A percentile compares a stretch with the other conserved stretches of the same genome.
Evolutionary conservation across 2,329 filamentous ascomycete species (phyloP).

Genomic region (Pezicula neosporulosa): DNA sequence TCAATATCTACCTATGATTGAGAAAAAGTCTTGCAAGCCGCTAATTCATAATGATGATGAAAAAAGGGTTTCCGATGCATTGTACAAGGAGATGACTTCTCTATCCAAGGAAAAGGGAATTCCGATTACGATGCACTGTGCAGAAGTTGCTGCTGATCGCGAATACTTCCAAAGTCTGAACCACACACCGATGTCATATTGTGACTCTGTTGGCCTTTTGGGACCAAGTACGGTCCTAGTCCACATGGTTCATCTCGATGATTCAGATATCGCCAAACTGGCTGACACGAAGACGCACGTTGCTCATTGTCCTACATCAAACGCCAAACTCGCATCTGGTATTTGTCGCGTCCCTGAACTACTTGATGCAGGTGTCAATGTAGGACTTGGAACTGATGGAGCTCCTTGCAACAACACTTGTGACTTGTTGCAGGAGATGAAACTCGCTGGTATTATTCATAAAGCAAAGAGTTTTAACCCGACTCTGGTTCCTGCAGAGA

Average conservation of each 20-base stretch:
- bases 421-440: slow-evolving; percentile 50
- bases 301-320: slow-evolving; percentile 48
- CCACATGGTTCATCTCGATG: slow-evolving; percentile 48
- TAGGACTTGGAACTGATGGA: slow-evolving; percentile 48
- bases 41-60: not conserved
- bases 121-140: slow-evolving; percentile 42
- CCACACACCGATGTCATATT: slow-evolving; percentile 30
- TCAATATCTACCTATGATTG: not conserved
- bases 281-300: slow-evolving; percentile 37
- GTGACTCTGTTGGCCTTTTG: slow-evolving; percentile 39
- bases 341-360: slow-evolving; percentile 44
- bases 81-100: not conserved
- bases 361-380: slow-evolving; percentile 38
- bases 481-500: slow-evolving; percentile 37
- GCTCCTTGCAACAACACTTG: slow-evolving; percentile 50
- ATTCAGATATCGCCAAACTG: slow-evolving; percentile 34
- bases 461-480: slow-evolving; percentile 40
- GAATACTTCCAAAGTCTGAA: slow-evolving; percentile 31
- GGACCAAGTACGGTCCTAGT: slow-evolving; percentile 42
- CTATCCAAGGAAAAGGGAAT: not conserved
- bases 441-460: slow-evolving; percentile 46
- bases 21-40: not conserved
- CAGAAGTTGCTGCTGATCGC: slow-evolving; percentile 27
- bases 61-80: not conserved
- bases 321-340: slow-evolving; percentile 48